Evolutionary conservation across 192 early-diverging fungal genomes (phyloP), one percentile per base, ranked within the genome.

Genomic region (Paraglomus occultum): DNA sequence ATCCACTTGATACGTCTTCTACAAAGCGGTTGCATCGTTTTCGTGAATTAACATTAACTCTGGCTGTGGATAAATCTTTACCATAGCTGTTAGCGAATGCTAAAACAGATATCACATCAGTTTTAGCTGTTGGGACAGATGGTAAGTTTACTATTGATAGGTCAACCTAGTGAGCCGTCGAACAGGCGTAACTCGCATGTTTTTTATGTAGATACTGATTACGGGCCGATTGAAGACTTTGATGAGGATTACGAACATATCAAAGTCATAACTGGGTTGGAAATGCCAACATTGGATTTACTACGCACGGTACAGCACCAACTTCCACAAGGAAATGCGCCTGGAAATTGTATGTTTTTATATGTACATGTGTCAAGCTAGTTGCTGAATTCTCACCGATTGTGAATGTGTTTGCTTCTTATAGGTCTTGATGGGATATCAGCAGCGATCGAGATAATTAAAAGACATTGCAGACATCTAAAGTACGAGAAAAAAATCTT

Each of bases 401-500:
- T n/a, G 40, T 50, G 22, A 42, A 14, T 43, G 11, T 54, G 20
- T 63, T 22, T 15, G 15, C 44, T 71, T 20, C 47, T 52, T 17
- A 23, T 76, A 89, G 90, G 85, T 42, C 62, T 92, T 58, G 86
- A 88, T 71, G 89, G 78, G 10, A 67, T 91, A 65, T 85, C 88
- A 54, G 75, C 89, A 22, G 81, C 81, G 9, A 46, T 87, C 46
- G 60, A 83, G 8, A 83, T 83, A 67, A 83, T 90, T 42, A 65
- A 77, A 18, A 68, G 55, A 45, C 77, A 82, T 72, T 89, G 87
- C 70, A 77, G 77, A 51, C 74, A 83, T 1, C 71, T 85, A 46
- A 91, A 90, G 72, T 92, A 82, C 52, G 69, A 66, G n/a, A 91
- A 91, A 76, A 83, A 74, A 43, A 83, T 92, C 8, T 81, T 80